Base-by-base conservation (phyloP, 2,329 filamentous ascomycete species). In the Graphilbum sp. region DNA sequence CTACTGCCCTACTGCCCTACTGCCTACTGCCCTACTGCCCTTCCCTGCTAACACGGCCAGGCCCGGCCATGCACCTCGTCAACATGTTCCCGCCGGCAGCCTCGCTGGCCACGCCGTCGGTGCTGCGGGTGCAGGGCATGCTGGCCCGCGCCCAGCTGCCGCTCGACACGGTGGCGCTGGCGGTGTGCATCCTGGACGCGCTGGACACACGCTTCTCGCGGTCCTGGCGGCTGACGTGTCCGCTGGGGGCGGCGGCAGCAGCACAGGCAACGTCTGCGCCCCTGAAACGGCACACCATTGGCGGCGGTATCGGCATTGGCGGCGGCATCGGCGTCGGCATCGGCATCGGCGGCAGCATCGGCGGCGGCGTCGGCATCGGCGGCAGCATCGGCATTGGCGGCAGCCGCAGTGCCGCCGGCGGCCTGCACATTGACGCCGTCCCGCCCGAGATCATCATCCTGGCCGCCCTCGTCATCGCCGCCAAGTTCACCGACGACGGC, bases 171-270 rank as follows among this genome's bases (percentile, higher is more conserved):
- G 61, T 79, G 34, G 75, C 75, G 33, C 59, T 80, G 29, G 74
- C 73, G 27, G 72, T 75, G 30, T 77, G 72, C 59, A 71, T 80
- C 36, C 63, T 80, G 46, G 75, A 79, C 51, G 74, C 72, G 31
- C 62, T 79, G 44, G 67, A 70, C 54, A 64, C 66, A 35, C 69
- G 67, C 42, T 80, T 79, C 52, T 69, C 73, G 34, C 64, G 71
- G 25, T 64, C 59, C 41, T 80, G 74, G 74, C 68, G 75, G 18
- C 59, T 70, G 40, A 62, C 64, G 3, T 75, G 70, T 46, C 73
- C 74, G 1, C 56, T 74, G 16, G 30, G 34, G 34, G 20, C 3
- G 17, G 41, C 29, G 11, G 17, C 20, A 9, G 9, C 21, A 5
- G 34, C n/a, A 9, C 13, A 9, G 27, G 11, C 27, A n/a, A 5